These are phyloP conservation scores for Suillus subluteus DNA, from an alignment of 768 basidiomycete species.

Conservation along the genomic window DNA sequence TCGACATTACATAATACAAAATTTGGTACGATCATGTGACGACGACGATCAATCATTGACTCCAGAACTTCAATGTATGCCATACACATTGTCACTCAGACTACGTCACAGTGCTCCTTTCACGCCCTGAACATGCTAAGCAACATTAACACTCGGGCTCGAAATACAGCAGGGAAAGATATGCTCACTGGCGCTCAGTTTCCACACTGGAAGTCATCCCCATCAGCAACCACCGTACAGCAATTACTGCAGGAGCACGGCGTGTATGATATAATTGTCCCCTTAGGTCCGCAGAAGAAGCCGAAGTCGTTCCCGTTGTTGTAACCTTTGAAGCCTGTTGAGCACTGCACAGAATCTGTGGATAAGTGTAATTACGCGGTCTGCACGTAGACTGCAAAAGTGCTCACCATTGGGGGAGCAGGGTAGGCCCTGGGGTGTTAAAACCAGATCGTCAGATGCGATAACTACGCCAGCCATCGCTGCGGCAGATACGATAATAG, in stretches of 20 bases:
- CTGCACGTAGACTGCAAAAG: neutral
- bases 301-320: neutral
- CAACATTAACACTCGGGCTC: neutral
- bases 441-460: neutral
- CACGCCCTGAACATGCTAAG: neutral
- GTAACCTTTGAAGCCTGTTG: neutral
- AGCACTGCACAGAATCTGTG: neutral
- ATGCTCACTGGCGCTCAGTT: neutral
- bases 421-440: neutral
- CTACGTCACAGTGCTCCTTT: neutral
- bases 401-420: neutral
- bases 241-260: neutral
- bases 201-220: neutral
- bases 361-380: neutral
- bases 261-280: neutral
- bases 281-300: neutral
- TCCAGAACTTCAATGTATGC: too few species aligned
- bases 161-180: too few species aligned
- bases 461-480: neutral
- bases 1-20: too few species aligned
- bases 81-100: too few species aligned
- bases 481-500: neutral
- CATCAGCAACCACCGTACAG: neutral
- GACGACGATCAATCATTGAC: too few species aligned
- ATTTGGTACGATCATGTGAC: too few species aligned